These are phyloP conservation scores for Ceraceosorus guamensis DNA, from an alignment of 1,284 basidiomycete species.

Conservation along the genomic window DNA sequence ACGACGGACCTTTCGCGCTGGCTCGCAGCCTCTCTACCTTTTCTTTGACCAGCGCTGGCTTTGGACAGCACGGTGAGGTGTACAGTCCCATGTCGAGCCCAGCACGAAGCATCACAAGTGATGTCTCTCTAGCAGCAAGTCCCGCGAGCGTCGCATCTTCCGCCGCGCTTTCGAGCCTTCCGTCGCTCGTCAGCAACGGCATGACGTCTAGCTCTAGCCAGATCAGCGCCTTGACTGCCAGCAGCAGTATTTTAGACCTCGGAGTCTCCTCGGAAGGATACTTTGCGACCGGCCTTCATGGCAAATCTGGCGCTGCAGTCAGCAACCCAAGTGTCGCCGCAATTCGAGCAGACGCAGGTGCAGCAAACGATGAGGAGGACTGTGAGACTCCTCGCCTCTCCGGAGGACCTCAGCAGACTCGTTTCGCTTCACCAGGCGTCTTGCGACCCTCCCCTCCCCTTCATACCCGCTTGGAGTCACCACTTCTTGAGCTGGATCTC, in stretches of 20 bases:
- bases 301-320: too few relatives aligned
- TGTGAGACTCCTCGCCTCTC: conserved; percentile 8
- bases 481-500: conserved; percentile 8
- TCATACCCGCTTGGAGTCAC: conserved; percentile 2
- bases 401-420: background rate
- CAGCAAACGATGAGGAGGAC: conserved; percentile 1
- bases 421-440: background rate
- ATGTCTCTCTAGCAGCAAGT: too few relatives aligned
- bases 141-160: too few relatives aligned
- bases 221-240: conserved; percentile 17
- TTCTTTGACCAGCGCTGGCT: background rate
- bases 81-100: too few relatives aligned
- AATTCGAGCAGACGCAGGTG: background rate
- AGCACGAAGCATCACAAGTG: too few relatives aligned
- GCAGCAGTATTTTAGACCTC: conserved; percentile 19
- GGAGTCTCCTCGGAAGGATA: background rate
- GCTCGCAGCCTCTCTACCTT: conserved; percentile 4
- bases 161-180: too few relatives aligned
- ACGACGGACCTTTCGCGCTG: conserved; percentile 6
- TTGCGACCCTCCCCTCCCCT: background rate
- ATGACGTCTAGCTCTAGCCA: background rate
- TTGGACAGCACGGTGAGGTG: too few relatives aligned
- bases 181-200: too few relatives aligned
- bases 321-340: background rate
- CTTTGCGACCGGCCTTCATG: background rate